phyloP scores from a whole-genome alignment of 106 monocot species.

The Xerophyta viscosa region DNA sequence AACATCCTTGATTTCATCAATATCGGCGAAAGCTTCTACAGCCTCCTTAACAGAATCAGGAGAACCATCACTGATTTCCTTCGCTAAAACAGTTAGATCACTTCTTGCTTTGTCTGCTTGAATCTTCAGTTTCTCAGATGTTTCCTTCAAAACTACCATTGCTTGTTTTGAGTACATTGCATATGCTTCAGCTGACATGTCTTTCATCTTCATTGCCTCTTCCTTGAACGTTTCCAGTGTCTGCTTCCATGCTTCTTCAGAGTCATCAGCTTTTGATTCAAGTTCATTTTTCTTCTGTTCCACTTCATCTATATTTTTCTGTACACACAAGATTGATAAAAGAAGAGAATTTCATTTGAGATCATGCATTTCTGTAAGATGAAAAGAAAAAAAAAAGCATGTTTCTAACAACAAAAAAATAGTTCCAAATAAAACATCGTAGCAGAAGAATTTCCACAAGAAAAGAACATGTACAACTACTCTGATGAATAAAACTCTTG shows the following conservation, averaged over 20 bases:
- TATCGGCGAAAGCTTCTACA: constrained; percentile 38
- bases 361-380: too few species aligned
- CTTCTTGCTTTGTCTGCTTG: constrained; percentile 70
- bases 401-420: too few species aligned
- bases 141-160: constrained; percentile 35
- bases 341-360: too few species aligned
- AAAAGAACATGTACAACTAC: too few species aligned
- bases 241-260: constrained; percentile 59
- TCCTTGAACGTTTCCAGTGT: constrained; percentile 51
- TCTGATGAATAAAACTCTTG: too few species aligned
- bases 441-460: too few species aligned
- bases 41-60: constrained; percentile 81
- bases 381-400: too few species aligned
- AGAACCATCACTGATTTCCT: constrained; percentile 62
- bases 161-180: constrained; percentile 61
- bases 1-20: constrained; percentile 35
- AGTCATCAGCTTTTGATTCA: constrained; percentile 31
- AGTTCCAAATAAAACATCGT: too few species aligned
- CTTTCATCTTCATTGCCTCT: constrained; percentile 58
- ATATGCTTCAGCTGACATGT: constrained; percentile 54
- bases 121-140: constrained; percentile 65
- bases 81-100: constrained; percentile 46
- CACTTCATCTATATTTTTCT: constrained; percentile 23
- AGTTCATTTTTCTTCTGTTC: constrained; percentile 22
- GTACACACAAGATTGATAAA: too few species aligned